Base-by-base conservation (phyloP, 169 alveolate species). In the Ophryocystis elektroscirrha region DNA sequence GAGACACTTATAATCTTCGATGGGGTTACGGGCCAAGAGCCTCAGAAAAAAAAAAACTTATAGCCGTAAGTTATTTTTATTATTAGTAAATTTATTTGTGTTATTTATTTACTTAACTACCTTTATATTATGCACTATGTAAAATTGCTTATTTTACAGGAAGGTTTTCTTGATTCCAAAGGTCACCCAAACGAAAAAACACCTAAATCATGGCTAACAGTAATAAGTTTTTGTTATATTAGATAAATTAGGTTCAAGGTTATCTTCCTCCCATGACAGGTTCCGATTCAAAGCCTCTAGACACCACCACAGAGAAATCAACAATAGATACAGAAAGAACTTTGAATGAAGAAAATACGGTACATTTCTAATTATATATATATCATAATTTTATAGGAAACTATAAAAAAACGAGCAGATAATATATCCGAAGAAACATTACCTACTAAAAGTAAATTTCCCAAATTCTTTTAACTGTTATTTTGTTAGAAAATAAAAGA, bases 1-100 rank as follows among this genome's bases (percentile, higher is more conserved):
- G 99, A 41, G 98, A 94, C 56, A 89, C 97, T 22, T 94, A 94
- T 74, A 95, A 92, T 50, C 73, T 87, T 65, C 86, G 95, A 58
- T 94, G 99, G 99, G 98, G 98, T 38, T 83, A 79, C 52, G 99
- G 99, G 9, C 97, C 96, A 4, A 82, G 95, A 53, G 96, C 98
- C 27, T 56, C 87, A 25, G 94, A 89, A 73, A 94, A 94, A 87
- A 89, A 89, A 79, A 78, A 85, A 56, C 77, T 94, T 51, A 89
- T 89, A 56, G 71, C 80, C 48, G 95, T 87, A 15, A 97, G 97
- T 9, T 74, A 82, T 53, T 25, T 35, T 6, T 5, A 26, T 1
- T 5, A 0, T 28, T 9, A 20, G 9, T 1, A 20, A 1, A 1
- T 49, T 1, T 4, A n/a, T 1, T 1, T 16, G 23, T n/a, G 12